Evolutionary conservation across 164 flowering plant species (phyloP), one percentile per base, ranked within the genome.

Genomic region (Aristolochia contorta): DNA sequence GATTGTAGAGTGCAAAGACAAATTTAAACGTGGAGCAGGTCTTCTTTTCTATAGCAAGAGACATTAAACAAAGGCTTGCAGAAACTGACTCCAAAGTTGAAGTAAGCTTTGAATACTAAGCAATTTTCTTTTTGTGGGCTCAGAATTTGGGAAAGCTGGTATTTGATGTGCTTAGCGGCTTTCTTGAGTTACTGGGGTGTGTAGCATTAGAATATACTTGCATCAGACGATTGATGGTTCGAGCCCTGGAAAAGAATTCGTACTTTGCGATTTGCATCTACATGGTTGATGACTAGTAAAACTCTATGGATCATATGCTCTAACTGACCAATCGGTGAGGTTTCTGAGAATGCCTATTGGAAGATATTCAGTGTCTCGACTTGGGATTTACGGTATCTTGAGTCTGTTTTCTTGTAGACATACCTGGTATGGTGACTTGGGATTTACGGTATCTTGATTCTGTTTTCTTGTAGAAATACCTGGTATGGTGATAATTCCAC

Each of bases 1-100:
- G 43, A 10, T 56, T 70, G 53, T 83, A 85, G 91, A 88, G 96
- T 81, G 96, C 96, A 48, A 85, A 87, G 75, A 87, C 91, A 47
- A 87, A 85, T 68, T 70, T 87, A 65, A 87, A 87, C 47, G 90
- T 88, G 67, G 96, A 88, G 71, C 85, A 88, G 66, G 96, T 85
- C 62, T 88, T 88, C 84, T 85, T 82, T 69, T 85, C 92, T 25
- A 84, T 88, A 65, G 96, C 78, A 25, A 78, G 81, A 75, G 92
- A 84, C 64, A 85, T 88, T 12, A 88, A 88, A 74, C 86, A 79
- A 77, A 81, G 96, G 70, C 85, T 88, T 41, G 78, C 91, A 25
- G 96, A 88, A 62, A 67, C 85, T 21, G 88, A 88, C 73, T 61
- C 83, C 19, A 82, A 54, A 69, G 72, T 79, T 56, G 91, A 83